These are phyloP conservation scores for Ceratobasidium sp. DNA, from an alignment of 1,284 basidiomycete species.

Conservation along the genomic window DNA sequence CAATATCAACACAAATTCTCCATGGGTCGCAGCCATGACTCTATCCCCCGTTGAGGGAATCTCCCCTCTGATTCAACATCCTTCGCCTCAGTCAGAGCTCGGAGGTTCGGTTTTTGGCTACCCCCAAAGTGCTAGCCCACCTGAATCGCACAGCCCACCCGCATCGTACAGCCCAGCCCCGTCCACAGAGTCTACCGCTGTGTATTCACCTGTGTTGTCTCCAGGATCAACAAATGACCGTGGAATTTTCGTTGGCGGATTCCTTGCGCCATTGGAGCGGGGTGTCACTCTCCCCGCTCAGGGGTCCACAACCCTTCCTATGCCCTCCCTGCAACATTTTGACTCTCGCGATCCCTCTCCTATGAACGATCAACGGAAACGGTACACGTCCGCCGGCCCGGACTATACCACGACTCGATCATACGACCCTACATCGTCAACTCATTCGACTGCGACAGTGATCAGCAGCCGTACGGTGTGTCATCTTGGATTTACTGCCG, in stretches of 20 bases:
- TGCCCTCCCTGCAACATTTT: neutral
- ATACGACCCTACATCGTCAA: neutral
- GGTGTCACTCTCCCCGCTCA: neutral
- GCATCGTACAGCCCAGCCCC: neutral
- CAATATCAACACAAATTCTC: neutral
- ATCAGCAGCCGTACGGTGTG: neutral
- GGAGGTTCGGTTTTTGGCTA: neutral
- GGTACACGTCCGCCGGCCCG: neutral
- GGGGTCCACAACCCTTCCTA: neutral
- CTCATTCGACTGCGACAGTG: neutral
- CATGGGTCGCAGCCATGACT: neutral
- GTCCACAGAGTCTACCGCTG: neutral
- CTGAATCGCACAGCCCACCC: neutral
- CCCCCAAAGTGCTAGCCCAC: neutral
- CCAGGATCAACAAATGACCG: neutral
- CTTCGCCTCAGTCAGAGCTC: neutral
- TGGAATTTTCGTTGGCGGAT: neutral
- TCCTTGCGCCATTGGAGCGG: neutral
- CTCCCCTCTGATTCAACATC: neutral
- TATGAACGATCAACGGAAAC: neutral
- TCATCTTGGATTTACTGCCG: neutral
- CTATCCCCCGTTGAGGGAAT: neutral
- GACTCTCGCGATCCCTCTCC: neutral
- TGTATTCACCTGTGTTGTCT: neutral
- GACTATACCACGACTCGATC: neutral